phyloP scores from a whole-genome alignment of 179 eudicot genomes.

The Silene vulgaris region DNA sequence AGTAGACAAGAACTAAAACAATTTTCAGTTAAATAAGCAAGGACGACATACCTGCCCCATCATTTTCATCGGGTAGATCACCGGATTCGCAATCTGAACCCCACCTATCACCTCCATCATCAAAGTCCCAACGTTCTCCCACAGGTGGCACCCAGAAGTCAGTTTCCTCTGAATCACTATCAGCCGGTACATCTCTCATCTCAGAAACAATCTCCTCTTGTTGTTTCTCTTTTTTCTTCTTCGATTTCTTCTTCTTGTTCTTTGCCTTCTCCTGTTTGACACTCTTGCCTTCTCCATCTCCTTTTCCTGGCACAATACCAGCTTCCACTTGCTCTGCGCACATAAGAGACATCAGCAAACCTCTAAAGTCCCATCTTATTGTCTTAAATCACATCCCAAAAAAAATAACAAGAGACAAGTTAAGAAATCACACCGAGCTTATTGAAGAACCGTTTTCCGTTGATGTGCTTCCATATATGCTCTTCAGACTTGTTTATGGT shows the following conservation, averaged over 20 bases:
- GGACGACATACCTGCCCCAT: constrained; percentile 37
- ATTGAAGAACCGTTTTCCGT: constrained; percentile 73
- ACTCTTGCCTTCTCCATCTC: constrained; percentile 26
- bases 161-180: constrained; percentile 50
- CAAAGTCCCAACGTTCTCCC: constrained; percentile 83
- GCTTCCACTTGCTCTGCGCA: constrained; percentile 69
- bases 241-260: constrained; percentile 30
- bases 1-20: neutral
- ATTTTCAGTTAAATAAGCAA: neutral
- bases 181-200: constrained; percentile 47
- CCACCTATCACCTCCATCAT: constrained; percentile 85
- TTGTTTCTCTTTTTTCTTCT: constrained; percentile 35
- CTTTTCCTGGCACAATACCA: constrained; percentile 38
- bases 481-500: constrained; percentile 79
- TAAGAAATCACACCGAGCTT: constrained; percentile 61
- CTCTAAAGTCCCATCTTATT: neutral
- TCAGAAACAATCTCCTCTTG: constrained; percentile 45
- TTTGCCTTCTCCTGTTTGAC: constrained; percentile 33
- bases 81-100: constrained; percentile 58
- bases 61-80: constrained; percentile 40
- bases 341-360: constrained; percentile 9
- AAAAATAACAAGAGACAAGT: neutral
- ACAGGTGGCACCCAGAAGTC: constrained; percentile 83
- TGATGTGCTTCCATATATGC: constrained; percentile 98
- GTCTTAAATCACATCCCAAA: neutral